Evolutionary conservation across 768 basidiomycete species (phyloP).

Genomic region (Pleurotus ostreatus): DNA sequence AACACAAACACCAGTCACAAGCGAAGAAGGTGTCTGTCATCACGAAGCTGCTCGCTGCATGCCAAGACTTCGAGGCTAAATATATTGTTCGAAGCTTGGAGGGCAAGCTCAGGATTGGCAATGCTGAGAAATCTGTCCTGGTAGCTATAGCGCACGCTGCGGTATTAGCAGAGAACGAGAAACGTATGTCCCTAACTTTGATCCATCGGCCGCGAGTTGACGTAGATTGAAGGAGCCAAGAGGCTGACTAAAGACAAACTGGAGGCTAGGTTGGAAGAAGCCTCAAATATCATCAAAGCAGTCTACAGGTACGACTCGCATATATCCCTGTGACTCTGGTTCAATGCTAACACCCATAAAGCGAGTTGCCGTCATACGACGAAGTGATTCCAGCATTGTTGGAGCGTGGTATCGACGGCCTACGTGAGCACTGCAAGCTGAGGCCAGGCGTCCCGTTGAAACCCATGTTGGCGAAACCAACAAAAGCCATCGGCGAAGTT

Average conservation of each 20-base stretch:
- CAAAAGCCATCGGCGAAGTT: conserved; percentile 97
- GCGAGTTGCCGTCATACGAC: conserved; percentile 92
- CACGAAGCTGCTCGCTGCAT: conserved; percentile 89
- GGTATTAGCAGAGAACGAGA: conserved; percentile 76
- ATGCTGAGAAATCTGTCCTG: conserved; percentile 94
- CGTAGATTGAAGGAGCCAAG: conserved; percentile 51
- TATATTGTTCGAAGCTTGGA: conserved; percentile 94
- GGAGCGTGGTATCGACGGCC: conserved; percentile 64
- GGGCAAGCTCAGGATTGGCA: conserved; percentile 95
- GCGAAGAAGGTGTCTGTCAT: conserved; percentile 93
- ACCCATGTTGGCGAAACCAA: conserved; percentile 99
- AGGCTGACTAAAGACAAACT: conserved; percentile 75
- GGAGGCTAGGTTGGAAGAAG: conserved; percentile 68
- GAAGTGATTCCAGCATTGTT: conserved; percentile 88
- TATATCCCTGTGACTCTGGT: not conserved
- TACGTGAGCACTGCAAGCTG: conserved; percentile 78
- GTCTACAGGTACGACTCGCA: conserved; percentile 75
- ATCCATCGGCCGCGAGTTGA: conserved; percentile 6
- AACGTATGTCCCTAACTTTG: conserved; percentile 29
- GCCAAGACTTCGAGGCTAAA: conserved; percentile 89
- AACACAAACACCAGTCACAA: conserved; percentile 62
- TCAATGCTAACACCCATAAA: conserved; percentile 22
- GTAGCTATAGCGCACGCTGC: conserved; percentile 91
- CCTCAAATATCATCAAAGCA: conserved; percentile 71
- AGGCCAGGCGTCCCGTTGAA: conserved; percentile 96